Evolutionary conservation across 768 basidiomycete genomes (phyloP).

Genomic region (Botryobasidium botryosum): DNA sequence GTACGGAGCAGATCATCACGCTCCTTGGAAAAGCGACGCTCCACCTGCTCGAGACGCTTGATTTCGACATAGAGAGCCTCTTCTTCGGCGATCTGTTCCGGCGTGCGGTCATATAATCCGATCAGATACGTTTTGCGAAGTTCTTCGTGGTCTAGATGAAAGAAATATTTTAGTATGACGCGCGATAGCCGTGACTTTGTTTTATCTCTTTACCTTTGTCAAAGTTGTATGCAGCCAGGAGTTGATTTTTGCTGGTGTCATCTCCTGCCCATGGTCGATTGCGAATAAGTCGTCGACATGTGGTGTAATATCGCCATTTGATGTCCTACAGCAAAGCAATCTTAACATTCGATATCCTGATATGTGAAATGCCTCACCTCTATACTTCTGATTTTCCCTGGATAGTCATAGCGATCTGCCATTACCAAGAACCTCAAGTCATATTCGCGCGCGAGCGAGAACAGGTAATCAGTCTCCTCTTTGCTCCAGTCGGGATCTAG

Average conservation of each 20-base stretch:
- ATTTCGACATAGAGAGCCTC: slow-evolving; percentile 87
- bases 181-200: neutral
- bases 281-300: slow-evolving; percentile 75
- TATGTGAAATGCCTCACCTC: slow-evolving; percentile 35
- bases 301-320: slow-evolving; percentile 86
- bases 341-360: slow-evolving; percentile 3
- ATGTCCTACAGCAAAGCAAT: slow-evolving; percentile 41
- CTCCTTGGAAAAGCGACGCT: slow-evolving; percentile 73
- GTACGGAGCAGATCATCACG: slow-evolving; percentile 75
- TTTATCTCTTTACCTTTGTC: slow-evolving; percentile 51
- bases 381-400: slow-evolving; percentile 35
- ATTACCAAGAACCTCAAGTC: slow-evolving; percentile 83
- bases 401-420: slow-evolving; percentile 74
- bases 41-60: slow-evolving; percentile 87
- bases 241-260: slow-evolving; percentile 45
- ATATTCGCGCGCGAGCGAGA: slow-evolving; percentile 59
- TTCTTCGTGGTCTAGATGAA: slow-evolving; percentile 54
- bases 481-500: slow-evolving; percentile 75
- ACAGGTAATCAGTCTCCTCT: slow-evolving; percentile 89
- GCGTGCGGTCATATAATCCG: slow-evolving; percentile 76
- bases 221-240: slow-evolving; percentile 61
- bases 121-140: slow-evolving; percentile 76
- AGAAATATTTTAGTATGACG: slow-evolving; percentile 1
- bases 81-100: slow-evolving; percentile 84
- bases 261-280: slow-evolving; percentile 76